Percentiles rank a stretch among this genome's conserved stretches.
These are phyloP conservation scores for Colletotrichum chrysophilum DNA, from an alignment of 2,329 filamentous ascomycete genomes.

Conservation along the genomic window DNA sequence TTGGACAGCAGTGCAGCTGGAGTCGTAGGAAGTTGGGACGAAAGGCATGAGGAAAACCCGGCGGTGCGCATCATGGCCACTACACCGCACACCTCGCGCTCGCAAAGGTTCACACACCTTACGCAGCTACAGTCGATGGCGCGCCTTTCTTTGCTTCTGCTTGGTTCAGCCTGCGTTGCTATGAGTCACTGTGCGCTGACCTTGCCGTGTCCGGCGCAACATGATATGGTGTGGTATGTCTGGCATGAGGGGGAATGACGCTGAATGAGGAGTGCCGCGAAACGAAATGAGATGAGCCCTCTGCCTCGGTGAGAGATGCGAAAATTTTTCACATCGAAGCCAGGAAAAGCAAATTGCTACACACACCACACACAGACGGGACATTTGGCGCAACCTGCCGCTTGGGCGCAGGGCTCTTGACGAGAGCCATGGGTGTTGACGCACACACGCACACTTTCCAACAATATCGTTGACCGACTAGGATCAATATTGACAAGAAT, in stretches of 20 bases:
- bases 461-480: neutral
- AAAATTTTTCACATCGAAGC: conserved; percentile 19
- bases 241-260: conserved; percentile 12
- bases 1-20: conserved; percentile 25
- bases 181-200: conserved; percentile 17
- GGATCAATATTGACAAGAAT: conserved; percentile 4
- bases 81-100: conserved; percentile 6
- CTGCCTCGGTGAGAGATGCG: conserved; percentile 11
- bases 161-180: neutral
- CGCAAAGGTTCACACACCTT: neutral
- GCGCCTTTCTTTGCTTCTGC: neutral
- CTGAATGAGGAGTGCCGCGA: conserved; percentile 1
- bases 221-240: neutral
- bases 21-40: conserved; percentile 17
- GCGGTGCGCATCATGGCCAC: neutral
- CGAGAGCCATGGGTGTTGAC: neutral
- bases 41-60: neutral
- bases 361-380: neutral
- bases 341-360: conserved; percentile 19
- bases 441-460: neutral
- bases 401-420: conserved; percentile 6
- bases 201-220: neutral
- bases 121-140: neutral
- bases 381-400: conserved; percentile 12
- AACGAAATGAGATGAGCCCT: conserved; percentile 11